These are phyloP conservation scores for Ustilago crameri DNA, from an alignment of 1,284 basidiomycete species.

Conservation along the genomic window DNA sequence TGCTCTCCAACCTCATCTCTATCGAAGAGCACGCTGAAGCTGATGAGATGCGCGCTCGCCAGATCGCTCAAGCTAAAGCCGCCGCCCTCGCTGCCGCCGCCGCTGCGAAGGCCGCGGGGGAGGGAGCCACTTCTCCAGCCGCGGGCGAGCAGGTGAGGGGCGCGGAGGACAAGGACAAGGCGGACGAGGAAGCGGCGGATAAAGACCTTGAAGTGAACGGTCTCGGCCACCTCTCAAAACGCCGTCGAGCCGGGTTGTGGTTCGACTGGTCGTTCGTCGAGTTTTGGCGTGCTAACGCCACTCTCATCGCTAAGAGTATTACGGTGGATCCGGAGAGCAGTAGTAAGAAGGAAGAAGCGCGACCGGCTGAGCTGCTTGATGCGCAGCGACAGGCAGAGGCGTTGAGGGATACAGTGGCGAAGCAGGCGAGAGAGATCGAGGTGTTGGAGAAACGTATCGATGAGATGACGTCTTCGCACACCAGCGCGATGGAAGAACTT, in stretches of 20 bases:
- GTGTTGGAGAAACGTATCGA: conserved; percentile 37
- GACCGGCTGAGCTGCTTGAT: conserved; percentile 60
- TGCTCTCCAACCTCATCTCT: conserved; percentile 65
- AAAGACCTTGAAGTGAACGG: conserved; percentile 47
- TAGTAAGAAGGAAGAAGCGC: conserved; percentile 34
- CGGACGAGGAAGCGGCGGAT: conserved; percentile 43
- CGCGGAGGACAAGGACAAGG: conserved; percentile 34
- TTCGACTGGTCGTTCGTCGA: conserved; percentile 99
- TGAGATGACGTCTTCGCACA: conserved; percentile 32
- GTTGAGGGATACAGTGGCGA: conserved; percentile 48
- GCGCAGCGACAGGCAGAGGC: conserved; percentile 59
- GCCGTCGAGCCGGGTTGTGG: conserved; percentile 83
- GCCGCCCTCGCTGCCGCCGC: conserved; percentile 31
- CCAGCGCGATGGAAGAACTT: conserved; percentile 5
- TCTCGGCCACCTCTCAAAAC: conserved; percentile 64
- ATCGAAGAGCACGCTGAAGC: conserved; percentile 43
- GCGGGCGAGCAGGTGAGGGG: conserved; percentile 6
- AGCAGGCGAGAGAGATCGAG: conserved; percentile 49
- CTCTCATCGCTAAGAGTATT: conserved; percentile 69
- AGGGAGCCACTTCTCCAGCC: conserved; percentile 15
- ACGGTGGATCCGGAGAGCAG: conserved; percentile 56
- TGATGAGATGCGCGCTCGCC: conserved; percentile 60
- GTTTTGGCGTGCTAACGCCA: conserved; percentile 95
- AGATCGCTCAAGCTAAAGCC: conserved; percentile 32
- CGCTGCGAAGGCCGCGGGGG: conserved; percentile 19